Conservation (phyloP, 2,329 filamentous ascomycete species). For the Geosmithia morbida region DNA sequence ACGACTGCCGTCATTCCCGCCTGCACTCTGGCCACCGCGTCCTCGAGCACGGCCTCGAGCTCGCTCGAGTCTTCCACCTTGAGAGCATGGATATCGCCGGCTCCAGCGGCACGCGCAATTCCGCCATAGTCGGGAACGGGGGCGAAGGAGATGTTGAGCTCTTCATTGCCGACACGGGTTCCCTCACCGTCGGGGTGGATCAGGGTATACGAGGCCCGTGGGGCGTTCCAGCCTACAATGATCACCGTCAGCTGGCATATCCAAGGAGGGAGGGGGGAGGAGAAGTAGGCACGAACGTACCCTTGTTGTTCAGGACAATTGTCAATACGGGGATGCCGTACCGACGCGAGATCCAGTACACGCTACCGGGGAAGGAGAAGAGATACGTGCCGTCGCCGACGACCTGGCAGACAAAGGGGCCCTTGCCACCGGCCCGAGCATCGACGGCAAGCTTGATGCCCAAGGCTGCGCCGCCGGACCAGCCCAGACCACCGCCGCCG, state of each 20-base stretch:
- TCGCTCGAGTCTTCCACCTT: conserved; percentile 29
- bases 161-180: conserved; percentile 25
- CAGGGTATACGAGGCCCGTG: conserved; percentile 23
- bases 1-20: conserved; percentile 36
- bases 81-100: conserved; percentile 35
- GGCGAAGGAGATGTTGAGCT: conserved; percentile 29
- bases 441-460: conserved; percentile 56
- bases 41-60: conserved; percentile 30
- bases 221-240: conserved; percentile 13
- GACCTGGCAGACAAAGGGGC: conserved; percentile 37
- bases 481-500: conserved; percentile 62
- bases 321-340: conserved; percentile 40
- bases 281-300: conserved; percentile 12
- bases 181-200: conserved; percentile 27
- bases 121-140: conserved; percentile 28
- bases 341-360: conserved; percentile 39
- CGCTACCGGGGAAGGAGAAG: conserved; percentile 37
- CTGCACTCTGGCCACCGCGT: conserved; percentile 36
- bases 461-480: conserved; percentile 58
- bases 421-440: conserved; percentile 19
- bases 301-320: conserved; percentile 42
- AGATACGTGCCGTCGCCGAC: conserved; percentile 44
- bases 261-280: background rate
- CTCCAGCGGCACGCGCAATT: conserved; percentile 45
- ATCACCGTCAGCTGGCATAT: background rate